phyloP scores from a whole-genome alignment of 2,329 filamentous ascomycete species.

The Aspergillus sp. region DNA sequence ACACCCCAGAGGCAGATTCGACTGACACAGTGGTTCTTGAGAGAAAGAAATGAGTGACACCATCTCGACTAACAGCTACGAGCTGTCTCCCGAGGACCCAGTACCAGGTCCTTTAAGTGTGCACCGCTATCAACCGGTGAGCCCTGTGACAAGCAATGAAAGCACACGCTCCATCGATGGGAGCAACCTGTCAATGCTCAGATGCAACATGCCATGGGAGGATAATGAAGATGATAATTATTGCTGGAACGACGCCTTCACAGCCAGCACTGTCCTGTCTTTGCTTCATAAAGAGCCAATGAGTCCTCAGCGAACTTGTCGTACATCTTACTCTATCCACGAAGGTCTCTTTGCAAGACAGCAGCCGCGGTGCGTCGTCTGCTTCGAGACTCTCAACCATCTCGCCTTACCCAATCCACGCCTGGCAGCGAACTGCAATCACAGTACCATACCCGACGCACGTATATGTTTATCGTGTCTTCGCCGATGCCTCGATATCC shows the following conservation, averaged over 20 bases:
- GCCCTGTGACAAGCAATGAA: background rate
- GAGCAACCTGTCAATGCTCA: background rate
- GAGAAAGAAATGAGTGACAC: background rate
- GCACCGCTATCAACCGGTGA: background rate
- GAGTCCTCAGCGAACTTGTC: background rate
- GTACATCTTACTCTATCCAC: background rate
- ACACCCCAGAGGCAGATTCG: background rate
- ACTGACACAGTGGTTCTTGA: background rate
- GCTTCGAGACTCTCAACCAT: constrained; percentile 5
- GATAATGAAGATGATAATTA: background rate
- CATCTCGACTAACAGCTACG: background rate
- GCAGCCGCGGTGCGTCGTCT: constrained; percentile 6
- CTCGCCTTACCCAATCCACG: constrained; percentile 6
- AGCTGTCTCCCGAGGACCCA: background rate
- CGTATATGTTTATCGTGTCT: constrained; percentile 10
- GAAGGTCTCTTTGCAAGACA: background rate
- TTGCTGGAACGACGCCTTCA: constrained; percentile 12
- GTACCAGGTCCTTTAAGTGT: background rate
- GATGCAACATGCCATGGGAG: background rate
- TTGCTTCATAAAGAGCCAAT: constrained; percentile 9
- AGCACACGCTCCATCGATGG: background rate
- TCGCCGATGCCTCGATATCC: constrained; percentile 9
- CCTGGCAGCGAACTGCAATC: constrained; percentile 10
- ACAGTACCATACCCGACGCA: constrained; percentile 4
- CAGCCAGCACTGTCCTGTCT: constrained; percentile 11